Evolutionary conservation across 2,329 filamentous ascomycete genomes (phyloP), one percentile per base, ranked within the genome.

Genomic region (Ceratocystiopsis sp.): DNA sequence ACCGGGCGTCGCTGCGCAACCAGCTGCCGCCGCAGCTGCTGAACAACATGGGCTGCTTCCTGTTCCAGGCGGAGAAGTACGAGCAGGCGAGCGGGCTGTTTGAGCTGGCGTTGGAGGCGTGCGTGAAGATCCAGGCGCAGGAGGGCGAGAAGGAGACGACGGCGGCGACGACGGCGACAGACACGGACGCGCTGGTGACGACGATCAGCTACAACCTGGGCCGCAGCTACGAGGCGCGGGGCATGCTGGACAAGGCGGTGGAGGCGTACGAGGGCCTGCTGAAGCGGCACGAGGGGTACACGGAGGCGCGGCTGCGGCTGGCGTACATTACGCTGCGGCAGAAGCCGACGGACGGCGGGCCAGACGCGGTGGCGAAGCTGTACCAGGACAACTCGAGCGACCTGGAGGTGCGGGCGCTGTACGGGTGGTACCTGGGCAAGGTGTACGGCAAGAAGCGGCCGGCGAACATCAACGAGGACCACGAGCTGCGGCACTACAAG

Each of bases 151-250:
- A 25, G 25, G 37, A 43, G 11, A 32, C 7, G 29, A 32, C 7
- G 29, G 29, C 29, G 29, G 69, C 98, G 6, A 80, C 95, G 21
- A 94, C 89, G 0, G 74, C 75, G 1, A 71, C 80, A 48, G 91
- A 96, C 56, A 87, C 80, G 0, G 91, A 98, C 61, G 85, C 86
- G 14, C 69, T 98, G 5, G 80, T 96, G 21, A 94, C 89, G 0
- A 94, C 87, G 3, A 93, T 98, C 58, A 94, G 85, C 57, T 98
- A 91, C 69, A 98, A 96, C 55, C 75, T 98, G 36, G 91, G 83
- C 25, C 76, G 91, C 45, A 93, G 86, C 45, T 95, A 95, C 54
- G 91, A 98, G 64, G 80, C 84, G 0, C 78, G 84, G 42, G 79
- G 81, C 34, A 71, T 89, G 57, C 69, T 75, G 8, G 83, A 93